These are phyloP conservation scores for Starmerella vitae DNA, from an alignment of 805 yeast species.

Conservation along the genomic window DNA sequence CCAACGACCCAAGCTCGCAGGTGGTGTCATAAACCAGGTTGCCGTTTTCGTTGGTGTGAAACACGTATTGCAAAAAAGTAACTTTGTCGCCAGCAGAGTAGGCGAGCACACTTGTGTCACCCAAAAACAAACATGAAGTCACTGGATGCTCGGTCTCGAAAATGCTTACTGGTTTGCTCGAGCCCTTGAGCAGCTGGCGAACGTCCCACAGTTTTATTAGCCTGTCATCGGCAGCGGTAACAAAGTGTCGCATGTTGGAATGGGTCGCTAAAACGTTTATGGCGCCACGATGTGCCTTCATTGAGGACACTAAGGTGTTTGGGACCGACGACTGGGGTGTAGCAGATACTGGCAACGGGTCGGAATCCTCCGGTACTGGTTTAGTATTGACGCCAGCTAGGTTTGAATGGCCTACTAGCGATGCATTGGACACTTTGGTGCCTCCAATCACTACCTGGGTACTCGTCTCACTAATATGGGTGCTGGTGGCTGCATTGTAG, in stretches of 20 bases:
- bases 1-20: slow-evolving; percentile 1
- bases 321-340: slow-evolving; percentile 2
- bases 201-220: slow-evolving; percentile 67
- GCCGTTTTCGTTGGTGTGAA: slow-evolving; percentile 16
- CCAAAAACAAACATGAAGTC: slow-evolving; percentile 38
- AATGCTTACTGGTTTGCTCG: slow-evolving; percentile 22
- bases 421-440: not conserved
- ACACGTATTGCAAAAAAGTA: slow-evolving; percentile 23
- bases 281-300: slow-evolving; percentile 48
- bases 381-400: not conserved
- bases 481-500: not conserved
- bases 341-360: not conserved
- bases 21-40: slow-evolving; percentile 6
- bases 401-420: not conserved
- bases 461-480: not conserved
- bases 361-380: not conserved
- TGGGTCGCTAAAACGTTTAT: slow-evolving; percentile 47
- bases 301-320: slow-evolving; percentile 38
- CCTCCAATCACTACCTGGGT: not conserved
- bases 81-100: slow-evolving; percentile 37
- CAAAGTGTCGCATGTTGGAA: slow-evolving; percentile 49
- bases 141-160: slow-evolving; percentile 35
- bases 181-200: slow-evolving; percentile 46
- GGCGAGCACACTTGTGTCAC: slow-evolving; percentile 44
- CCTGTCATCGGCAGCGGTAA: slow-evolving; percentile 72